Conservation (phyloP, 1,284 basidiomycete species). For the Schizophyllum commune region DNA sequence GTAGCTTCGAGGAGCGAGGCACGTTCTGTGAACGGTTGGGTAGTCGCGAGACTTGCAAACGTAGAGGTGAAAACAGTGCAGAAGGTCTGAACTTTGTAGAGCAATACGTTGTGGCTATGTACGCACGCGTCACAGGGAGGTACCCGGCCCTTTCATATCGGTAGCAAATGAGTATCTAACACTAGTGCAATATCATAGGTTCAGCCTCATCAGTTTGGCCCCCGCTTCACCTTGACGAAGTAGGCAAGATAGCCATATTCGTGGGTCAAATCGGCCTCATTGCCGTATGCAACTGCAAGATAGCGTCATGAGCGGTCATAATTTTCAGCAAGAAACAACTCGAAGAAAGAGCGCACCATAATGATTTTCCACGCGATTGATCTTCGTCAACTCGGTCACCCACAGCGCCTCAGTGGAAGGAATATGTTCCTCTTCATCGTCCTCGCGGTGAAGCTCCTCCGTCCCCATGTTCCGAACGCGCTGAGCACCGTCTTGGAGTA, state of each 20-base stretch:
- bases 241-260: conserved; percentile 15
- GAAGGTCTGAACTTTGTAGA: too few relatives aligned
- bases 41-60: too few relatives aligned
- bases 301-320: background rate
- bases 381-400: background rate
- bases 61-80: too few relatives aligned
- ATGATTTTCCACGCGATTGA: background rate
- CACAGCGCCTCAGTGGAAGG: background rate
- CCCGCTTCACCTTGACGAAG: background rate
- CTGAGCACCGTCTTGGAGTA: background rate
- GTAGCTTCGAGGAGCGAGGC: too few relatives aligned
- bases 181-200: too few relatives aligned
- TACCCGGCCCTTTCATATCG: too few relatives aligned
- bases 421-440: background rate
- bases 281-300: conserved; percentile 15
- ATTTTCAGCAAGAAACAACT: background rate
- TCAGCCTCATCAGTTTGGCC: background rate
- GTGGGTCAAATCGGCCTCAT: conserved; percentile 14
- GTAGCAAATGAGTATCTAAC: too few relatives aligned
- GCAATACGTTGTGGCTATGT: too few relatives aligned
- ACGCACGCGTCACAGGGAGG: too few relatives aligned
- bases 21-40: too few relatives aligned
- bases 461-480: background rate
- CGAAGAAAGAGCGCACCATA: background rate
- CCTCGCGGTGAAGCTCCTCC: background rate